Conservation (phyloP, 768 basidiomycete genomes). For the Macrolepiota albuminosa region DNA sequence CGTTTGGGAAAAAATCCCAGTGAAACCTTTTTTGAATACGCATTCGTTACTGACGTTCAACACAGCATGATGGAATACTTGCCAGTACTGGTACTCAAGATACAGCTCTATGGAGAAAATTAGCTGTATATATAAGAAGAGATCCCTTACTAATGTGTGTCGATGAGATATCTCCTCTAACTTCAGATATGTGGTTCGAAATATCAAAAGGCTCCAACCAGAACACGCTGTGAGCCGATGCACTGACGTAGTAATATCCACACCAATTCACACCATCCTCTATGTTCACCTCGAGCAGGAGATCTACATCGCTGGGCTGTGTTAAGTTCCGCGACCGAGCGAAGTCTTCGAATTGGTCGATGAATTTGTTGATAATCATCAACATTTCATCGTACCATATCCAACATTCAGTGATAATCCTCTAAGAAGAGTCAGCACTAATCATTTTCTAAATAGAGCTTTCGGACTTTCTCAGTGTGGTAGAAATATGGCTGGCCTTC, state of each 20-base stretch:
- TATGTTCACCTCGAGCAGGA: background rate
- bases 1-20: conserved; percentile 3
- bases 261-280: background rate
- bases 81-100: conserved; percentile 12
- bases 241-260: conserved; percentile 1
- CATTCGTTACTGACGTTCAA: background rate
- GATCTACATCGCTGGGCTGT: background rate
- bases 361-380: background rate
- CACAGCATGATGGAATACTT: background rate
- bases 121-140: background rate
- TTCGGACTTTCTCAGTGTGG: background rate
- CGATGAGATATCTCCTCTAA: background rate
- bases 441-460: background rate
- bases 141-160: background rate
- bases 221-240: background rate
- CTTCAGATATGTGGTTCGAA: background rate
- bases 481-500: conserved; percentile 9
- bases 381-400: background rate
- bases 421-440: background rate
- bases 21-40: conserved; percentile 1
- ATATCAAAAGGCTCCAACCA: conserved; percentile 5
- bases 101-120: conserved; percentile 1
- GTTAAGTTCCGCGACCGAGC: background rate
- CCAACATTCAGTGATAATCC: conserved; percentile 6
- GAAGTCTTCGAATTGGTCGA: background rate